phyloP scores from a whole-genome alignment of 2,329 filamentous ascomycete species.

The Colletotrichum musicola region DNA sequence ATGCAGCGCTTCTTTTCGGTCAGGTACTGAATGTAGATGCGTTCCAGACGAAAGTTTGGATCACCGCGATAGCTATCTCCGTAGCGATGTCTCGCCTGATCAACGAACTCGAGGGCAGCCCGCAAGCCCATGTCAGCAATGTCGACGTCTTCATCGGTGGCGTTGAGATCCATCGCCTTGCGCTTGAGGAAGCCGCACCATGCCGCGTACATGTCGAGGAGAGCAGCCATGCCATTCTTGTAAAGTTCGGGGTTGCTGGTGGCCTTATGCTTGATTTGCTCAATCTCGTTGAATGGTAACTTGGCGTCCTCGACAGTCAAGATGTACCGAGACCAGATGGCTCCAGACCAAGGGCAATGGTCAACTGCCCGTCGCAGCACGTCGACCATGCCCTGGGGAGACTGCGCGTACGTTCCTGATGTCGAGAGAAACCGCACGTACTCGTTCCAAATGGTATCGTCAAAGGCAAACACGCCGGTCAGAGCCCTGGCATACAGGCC shows the following conservation, averaged over 20 bases:
- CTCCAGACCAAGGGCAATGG: constrained; percentile 94
- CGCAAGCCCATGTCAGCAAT: constrained; percentile 91
- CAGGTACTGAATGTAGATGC: constrained; percentile 91
- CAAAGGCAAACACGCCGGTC: constrained; percentile 75
- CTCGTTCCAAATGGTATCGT: constrained; percentile 85
- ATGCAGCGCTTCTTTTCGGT: constrained; percentile 85
- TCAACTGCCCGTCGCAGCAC: constrained; percentile 84
- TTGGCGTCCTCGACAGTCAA: constrained; percentile 84
- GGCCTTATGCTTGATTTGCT: constrained; percentile 91
- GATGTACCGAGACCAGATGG: constrained; percentile 91
- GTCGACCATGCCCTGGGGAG: constrained; percentile 69
- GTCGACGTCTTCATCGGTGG: constrained; percentile 85
- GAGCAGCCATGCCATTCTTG: constrained; percentile 85
- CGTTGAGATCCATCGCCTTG: constrained; percentile 79
- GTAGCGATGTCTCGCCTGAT: constrained; percentile 81
- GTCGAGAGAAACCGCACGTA: constrained; percentile 81
- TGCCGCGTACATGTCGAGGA: constrained; percentile 90
- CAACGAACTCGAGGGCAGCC: constrained; percentile 87
- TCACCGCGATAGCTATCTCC: constrained; percentile 86
- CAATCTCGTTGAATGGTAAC: constrained; percentile 82
- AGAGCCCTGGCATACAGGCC: constrained; percentile 86
- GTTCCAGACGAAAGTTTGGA: constrained; percentile 87
- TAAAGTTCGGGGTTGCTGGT: constrained; percentile 89
- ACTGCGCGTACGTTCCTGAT: constrained; percentile 51
- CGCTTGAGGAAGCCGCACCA: constrained; percentile 97